Percentiles rank a stretch among this genome's conserved stretches.
Evolutionary conservation across 2,329 filamentous ascomycete species (phyloP).

Genomic region (Apiospora kogelbergensis): DNA sequence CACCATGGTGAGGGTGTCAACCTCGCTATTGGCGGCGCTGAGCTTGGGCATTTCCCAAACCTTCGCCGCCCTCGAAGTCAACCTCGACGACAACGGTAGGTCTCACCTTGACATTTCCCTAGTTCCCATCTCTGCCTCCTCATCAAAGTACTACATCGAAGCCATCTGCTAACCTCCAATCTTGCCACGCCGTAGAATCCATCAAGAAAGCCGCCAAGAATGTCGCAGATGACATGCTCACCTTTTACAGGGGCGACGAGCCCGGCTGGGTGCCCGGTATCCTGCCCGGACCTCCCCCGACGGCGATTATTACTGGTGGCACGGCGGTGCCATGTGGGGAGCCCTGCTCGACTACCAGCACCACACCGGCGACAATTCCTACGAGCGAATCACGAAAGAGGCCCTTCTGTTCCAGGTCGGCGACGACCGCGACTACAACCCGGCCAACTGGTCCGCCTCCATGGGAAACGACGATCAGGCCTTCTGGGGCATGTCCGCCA

Average conservation of each 20-base stretch:
- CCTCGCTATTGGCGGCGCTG: constrained; percentile 25
- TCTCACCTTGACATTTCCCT: neutral
- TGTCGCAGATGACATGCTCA: constrained; percentile 51
- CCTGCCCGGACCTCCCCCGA: constrained; percentile 54
- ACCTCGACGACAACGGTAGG: constrained; percentile 30
- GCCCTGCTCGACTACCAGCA: constrained; percentile 71
- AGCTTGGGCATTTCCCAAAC: constrained; percentile 23
- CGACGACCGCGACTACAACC: constrained; percentile 57
- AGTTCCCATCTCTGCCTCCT: neutral
- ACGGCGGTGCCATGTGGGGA: constrained; percentile 68
- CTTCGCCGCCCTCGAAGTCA: constrained; percentile 27
- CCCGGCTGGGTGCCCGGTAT: constrained; percentile 56
- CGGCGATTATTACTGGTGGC: constrained; percentile 73
- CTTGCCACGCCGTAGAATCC: constrained; percentile 33
- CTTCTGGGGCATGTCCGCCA: constrained; percentile 68
- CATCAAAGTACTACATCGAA: neutral
- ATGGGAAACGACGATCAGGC: constrained; percentile 71
- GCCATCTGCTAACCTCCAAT: neutral
- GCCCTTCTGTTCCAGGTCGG: constrained; percentile 61
- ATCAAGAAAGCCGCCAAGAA: constrained; percentile 46
- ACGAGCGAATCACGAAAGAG: constrained; percentile 58
- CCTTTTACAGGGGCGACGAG: constrained; percentile 51
- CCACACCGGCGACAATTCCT: constrained; percentile 62
- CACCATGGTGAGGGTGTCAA: constrained; percentile 24
- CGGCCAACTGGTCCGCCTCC: constrained; percentile 56